Base-by-base conservation (phyloP, 1,284 basidiomycete species). In the Rhodotorula sp. region DNA sequence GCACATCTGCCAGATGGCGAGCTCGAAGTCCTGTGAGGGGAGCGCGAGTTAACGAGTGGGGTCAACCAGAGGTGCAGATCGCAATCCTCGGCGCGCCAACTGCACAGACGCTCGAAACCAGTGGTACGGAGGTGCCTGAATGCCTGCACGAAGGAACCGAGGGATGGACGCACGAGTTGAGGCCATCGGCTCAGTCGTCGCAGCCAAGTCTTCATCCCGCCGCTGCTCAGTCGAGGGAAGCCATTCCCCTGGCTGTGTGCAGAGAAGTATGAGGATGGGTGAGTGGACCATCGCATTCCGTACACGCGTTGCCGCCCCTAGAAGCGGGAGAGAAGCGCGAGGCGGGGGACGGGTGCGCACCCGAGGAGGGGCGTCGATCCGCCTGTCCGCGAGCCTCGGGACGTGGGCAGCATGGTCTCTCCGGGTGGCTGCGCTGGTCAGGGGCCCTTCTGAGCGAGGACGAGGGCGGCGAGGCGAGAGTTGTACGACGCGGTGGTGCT, bases 1-100 rank as follows among this genome's bases (percentile, higher is more conserved):
- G 21, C 91, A 92, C 71, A 97, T 82, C 80, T 96, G 92, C 92
- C 93, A 96, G 58, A 91, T 90, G 34, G 94, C 94, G 67, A 95
- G 84, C 81, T 97, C 93, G 82, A 97, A 96, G 82, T 97, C 93
- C 93, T 96, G 81, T 41, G 71, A 70, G 66, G 61, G 52, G 50
- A n/a, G n/a, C n/a, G n/a, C n/a, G n/a, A n/a, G n/a, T n/a, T n/a
- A n/a, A n/a, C n/a, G n/a, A n/a, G n/a, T n/a, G n/a, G n/a, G n/a
- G n/a, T n/a, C n/a, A n/a, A n/a, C n/a, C n/a, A n/a, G n/a, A n/a
- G n/a, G n/a, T n/a, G n/a, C n/a, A n/a, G n/a, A n/a, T n/a, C n/a
- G n/a, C n/a, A n/a, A n/a, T n/a, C n/a, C n/a, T n/a, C n/a, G n/a
- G n/a, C n/a, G n/a, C n/a, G n/a, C n/a, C n/a, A n/a, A n/a, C n/a